Evolutionary conservation across 306 rosid genomes (phyloP).

Genomic region (Senna tora): DNA sequence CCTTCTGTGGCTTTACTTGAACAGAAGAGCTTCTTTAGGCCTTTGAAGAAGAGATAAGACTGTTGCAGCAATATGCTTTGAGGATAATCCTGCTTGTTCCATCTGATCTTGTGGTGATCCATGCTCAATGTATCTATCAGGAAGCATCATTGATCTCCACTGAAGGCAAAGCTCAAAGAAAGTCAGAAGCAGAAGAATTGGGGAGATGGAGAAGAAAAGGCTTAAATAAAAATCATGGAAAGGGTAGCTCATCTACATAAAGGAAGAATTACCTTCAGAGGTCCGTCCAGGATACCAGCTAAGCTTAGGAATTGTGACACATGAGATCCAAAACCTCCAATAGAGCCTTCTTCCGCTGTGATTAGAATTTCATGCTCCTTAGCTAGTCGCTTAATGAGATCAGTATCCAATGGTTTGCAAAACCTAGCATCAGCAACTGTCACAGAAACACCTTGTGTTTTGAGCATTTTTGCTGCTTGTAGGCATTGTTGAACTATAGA

Average conservation of each 20-base stretch:
- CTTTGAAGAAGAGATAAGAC: constrained; percentile 68
- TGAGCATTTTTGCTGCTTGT: constrained; percentile 68
- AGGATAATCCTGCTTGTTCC: constrained; percentile 78
- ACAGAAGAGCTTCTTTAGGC: constrained; percentile 72
- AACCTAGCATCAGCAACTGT: constrained; percentile 96
- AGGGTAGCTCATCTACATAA: neutral
- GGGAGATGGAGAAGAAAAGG: neutral
- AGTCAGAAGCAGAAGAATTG: constrained; percentile 11
- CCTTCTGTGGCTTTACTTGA: constrained; percentile 44
- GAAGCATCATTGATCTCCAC: constrained; percentile 91
- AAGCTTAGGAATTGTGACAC: constrained; percentile 79
- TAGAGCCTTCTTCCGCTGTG: constrained; percentile 87
- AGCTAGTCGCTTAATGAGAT: constrained; percentile 64
- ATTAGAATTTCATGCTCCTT: constrained; percentile 80
- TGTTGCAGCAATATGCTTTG: constrained; percentile 76
- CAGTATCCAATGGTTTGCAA: constrained; percentile 88
- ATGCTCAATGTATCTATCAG: constrained; percentile 90
- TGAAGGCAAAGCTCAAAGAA: constrained; percentile 40
- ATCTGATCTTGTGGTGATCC: constrained; percentile 76
- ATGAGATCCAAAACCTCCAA: constrained; percentile 97
- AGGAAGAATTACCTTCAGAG: constrained; percentile 66
- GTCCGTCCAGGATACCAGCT: constrained; percentile 78
- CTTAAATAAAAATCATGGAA: neutral
- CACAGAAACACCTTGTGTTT: constrained; percentile 50
- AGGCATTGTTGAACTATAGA: constrained; percentile 71